Base-by-base conservation (phyloP, 1,139 yeast species). In the Eremothecium gossypii region DNA sequence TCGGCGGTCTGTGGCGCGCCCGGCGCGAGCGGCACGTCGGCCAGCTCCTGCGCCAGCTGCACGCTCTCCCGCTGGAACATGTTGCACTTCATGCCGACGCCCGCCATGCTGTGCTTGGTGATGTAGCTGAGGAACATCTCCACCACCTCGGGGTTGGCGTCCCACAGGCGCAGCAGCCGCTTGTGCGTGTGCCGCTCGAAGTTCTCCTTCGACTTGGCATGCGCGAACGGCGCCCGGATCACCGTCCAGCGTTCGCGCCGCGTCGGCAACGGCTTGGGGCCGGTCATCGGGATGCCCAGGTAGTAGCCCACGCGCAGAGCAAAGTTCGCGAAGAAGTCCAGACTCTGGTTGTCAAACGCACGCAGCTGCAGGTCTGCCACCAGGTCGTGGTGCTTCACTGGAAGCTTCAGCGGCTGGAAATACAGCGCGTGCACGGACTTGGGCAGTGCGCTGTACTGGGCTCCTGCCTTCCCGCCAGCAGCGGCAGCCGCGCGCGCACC, bases 161-260 rank as follows among this genome's bases (percentile, higher is more conserved):
- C 97, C 70, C 76, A 87, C 13, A 87, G 84, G 49, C 72, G 71
- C 50, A 91, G 69, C 49, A 76, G 65, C 48, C 94, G 76, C 56
- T 82, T 77, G 61, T 77, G 85, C 1, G 97, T 91, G 42, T 77
- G 74, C 67, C 97, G 79, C 67, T 85, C 85, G 67, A 85, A 91
- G 69, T 91, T 91, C 67, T 91, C 96, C 67, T 91, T 91, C 8
- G 94, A 75, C 62, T 89, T 89, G 42, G 97, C 95, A 60, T 85
- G 94, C 29, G 85, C 96, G 62, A 91, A 91, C 1, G 97, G 97
- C 4, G 96, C 81, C 61, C 83, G 77, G 54, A 83, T 86, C 42
- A 91, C 96, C 0, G 98, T 91, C 84, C 95, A 91, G 53, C 87
- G 77, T 64, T 89, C 93, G 38, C 84, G 77, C 60, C 79, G 81